Percentiles rank a stretch among this genome's conserved stretches.
Conservation (phyloP, 1,284 basidiomycete genomes). For the Leccinum proximum region DNA sequence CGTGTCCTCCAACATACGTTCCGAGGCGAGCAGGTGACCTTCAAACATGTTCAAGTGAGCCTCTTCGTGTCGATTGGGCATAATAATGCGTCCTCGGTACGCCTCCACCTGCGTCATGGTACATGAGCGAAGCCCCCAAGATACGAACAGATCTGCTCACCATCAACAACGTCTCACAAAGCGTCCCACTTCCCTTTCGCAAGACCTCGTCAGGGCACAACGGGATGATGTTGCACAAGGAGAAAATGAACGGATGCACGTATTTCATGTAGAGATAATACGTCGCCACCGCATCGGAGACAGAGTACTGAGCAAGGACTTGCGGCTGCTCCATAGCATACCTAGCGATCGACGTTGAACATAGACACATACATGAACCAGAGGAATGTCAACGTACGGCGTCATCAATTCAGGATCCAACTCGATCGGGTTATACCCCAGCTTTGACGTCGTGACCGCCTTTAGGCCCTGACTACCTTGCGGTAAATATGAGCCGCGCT, state of each 20-base stretch:
- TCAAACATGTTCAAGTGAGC: conserved; percentile 92
- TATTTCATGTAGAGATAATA: conserved; percentile 99
- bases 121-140: conserved; percentile 5
- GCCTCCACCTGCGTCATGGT: conserved; percentile 82
- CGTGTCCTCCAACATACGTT: conserved; percentile 99
- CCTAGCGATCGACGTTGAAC: conserved; percentile 38
- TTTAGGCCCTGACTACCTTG: conserved; percentile 99
- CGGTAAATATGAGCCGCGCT: conserved; percentile 98
- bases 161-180: conserved; percentile 99
- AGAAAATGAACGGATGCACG: conserved; percentile 99
- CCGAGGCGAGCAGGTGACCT: conserved; percentile 93
- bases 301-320: conserved; percentile 94
- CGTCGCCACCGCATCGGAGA: conserved; percentile 99
- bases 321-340: conserved; percentile 98
- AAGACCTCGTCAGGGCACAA: conserved; percentile 96
- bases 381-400: conserved; percentile 56
- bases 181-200: conserved; percentile 93
- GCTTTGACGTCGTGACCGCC: conserved; percentile 95
- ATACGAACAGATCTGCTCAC: conserved; percentile 42
- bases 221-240: conserved; percentile 98
- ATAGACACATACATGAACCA: neutral
- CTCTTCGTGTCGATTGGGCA: conserved; percentile 98
- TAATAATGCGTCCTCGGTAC: conserved; percentile 88
- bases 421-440: conserved; percentile 98
- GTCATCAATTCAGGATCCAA: conserved; percentile 99